Evolutionary conservation across 768 basidiomycete genomes (phyloP).

Genomic region (Trametes sanguinea): DNA sequence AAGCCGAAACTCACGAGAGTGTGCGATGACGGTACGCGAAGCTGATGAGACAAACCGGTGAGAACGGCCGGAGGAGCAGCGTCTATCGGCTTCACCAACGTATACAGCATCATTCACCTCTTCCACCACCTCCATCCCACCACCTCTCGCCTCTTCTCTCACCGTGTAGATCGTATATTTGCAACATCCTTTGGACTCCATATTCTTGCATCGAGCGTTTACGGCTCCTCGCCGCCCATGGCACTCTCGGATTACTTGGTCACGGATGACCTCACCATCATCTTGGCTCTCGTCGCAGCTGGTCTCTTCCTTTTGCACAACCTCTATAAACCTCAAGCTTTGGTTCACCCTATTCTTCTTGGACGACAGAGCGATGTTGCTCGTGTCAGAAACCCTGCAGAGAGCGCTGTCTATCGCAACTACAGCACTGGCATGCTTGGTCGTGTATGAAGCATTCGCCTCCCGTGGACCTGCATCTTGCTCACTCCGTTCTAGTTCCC

Average conservation of each 20-base stretch:
- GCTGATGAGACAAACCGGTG: background rate
- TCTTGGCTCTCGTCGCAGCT: slow-evolving; percentile 72
- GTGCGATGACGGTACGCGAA: background rate
- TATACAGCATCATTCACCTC: background rate
- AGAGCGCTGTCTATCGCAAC: slow-evolving; percentile 89
- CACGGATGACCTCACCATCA: slow-evolving; percentile 79
- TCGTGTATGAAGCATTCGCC: slow-evolving; percentile 51
- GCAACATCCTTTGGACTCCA: no score
- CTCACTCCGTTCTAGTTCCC: slow-evolving; percentile 57
- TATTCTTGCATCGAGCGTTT: background rate
- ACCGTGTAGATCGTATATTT: background rate
- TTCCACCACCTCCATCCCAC: background rate
- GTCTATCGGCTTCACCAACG: background rate
- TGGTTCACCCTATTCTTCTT: slow-evolving; percentile 92
- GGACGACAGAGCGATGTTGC: slow-evolving; percentile 91
- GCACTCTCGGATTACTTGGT: slow-evolving; percentile 58
- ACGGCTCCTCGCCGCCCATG: slow-evolving; percentile 28
- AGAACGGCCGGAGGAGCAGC: slow-evolving; percentile 10
- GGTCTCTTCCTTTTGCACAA: slow-evolving; percentile 78
- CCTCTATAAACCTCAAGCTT: slow-evolving; percentile 77
- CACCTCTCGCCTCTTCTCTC: background rate
- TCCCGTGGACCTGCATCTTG: background rate
- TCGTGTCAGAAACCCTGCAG: slow-evolving; percentile 73
- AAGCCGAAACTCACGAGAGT: no score
- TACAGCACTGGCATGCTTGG: slow-evolving; percentile 85